These are phyloP conservation scores for Zizania palustris DNA, from an alignment of 202 grass and related monocot genomes.

Conservation along the genomic window DNA sequence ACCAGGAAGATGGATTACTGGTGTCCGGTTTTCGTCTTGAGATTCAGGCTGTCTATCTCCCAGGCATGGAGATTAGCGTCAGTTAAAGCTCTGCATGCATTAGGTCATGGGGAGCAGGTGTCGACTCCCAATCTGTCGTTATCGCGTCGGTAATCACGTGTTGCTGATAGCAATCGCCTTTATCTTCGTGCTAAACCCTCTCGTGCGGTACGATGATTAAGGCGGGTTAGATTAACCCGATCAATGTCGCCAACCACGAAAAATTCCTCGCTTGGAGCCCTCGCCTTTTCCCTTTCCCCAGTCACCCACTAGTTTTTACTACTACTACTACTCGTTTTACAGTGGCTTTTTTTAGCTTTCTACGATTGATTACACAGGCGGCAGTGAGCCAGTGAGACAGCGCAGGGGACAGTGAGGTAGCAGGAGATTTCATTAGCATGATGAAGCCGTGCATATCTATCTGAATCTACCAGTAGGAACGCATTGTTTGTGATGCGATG, in stretches of 20 bases:
- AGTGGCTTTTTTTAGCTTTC: constrained; percentile 11
- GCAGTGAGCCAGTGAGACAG: not conserved
- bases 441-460: not conserved
- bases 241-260: constrained; percentile 43
- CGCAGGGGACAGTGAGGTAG: constrained; percentile 12
- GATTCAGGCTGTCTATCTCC: not conserved
- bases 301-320: not conserved
- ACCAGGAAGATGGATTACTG: not conserved
- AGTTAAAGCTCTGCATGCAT: not conserved
- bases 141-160: constrained; percentile 19
- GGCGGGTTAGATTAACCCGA: constrained; percentile 7
- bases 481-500: not conserved
- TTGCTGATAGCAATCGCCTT: not conserved
- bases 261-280: constrained; percentile 50
- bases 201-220: constrained; percentile 59
- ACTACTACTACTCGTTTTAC: constrained; percentile 3
- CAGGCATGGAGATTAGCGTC: constrained; percentile 13
- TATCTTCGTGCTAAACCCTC: constrained; percentile 24
- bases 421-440: not conserved
- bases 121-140: constrained; percentile 35
- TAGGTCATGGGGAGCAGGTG: constrained; percentile 31
- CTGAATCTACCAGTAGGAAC: not conserved
- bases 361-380: constrained; percentile 40
- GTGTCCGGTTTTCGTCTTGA: not conserved
- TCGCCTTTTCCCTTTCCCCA: constrained; percentile 7